A percentile compares a stretch with the other conserved stretches of the same genome.
These are phyloP conservation scores for Bipolaris victoriae DNA, from an alignment of 2,329 filamentous ascomycete species.

Conservation along the genomic window DNA sequence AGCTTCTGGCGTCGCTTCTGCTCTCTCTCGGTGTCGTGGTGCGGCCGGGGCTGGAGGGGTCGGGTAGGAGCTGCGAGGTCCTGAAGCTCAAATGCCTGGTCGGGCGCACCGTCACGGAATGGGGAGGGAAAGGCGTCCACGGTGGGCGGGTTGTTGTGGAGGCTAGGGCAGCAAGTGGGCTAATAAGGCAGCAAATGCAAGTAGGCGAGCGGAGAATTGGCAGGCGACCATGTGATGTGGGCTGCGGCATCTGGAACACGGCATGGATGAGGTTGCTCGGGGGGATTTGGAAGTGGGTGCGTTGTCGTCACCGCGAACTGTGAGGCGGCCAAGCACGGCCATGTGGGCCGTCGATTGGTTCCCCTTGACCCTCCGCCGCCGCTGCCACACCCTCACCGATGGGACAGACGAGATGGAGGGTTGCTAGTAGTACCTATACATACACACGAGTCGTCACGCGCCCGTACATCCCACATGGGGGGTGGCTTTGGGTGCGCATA, in stretches of 20 bases:
- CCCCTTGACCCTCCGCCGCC: not conserved
- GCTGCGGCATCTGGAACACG: slow-evolving; percentile 15
- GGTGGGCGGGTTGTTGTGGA: slow-evolving; percentile 19
- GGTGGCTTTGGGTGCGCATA: not conserved
- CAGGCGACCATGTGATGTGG: slow-evolving; percentile 12
- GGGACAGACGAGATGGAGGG: too few relatives aligned
- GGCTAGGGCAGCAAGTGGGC: slow-evolving; percentile 10
- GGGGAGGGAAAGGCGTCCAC: slow-evolving; percentile 33
- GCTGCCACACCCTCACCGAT: not conserved
- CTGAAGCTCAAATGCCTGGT: slow-evolving; percentile 43
- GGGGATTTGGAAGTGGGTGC: slow-evolving; percentile 8
- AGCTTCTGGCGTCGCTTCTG: slow-evolving; percentile 67
- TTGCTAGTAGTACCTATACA: too few relatives aligned
- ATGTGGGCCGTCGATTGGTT: slow-evolving; percentile 19
- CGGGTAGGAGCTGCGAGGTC: slow-evolving; percentile 23
- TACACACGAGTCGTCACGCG: too few relatives aligned
- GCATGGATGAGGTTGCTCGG: slow-evolving; percentile 11
- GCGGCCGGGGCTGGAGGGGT: slow-evolving; percentile 9
- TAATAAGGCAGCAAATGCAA: slow-evolving; percentile 1
- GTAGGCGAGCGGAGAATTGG: slow-evolving; percentile 7
- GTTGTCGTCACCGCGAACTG: slow-evolving; percentile 12
- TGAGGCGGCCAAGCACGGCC: slow-evolving; percentile 6
- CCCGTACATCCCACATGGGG: not conserved
- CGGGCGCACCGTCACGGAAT: slow-evolving; percentile 24
- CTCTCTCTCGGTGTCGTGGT: slow-evolving; percentile 37